Evolutionary conservation across 2,329 filamentous ascomycete genomes (phyloP), one percentile per base, ranked within the genome.

Genomic region (Talaromyces sp.): DNA sequence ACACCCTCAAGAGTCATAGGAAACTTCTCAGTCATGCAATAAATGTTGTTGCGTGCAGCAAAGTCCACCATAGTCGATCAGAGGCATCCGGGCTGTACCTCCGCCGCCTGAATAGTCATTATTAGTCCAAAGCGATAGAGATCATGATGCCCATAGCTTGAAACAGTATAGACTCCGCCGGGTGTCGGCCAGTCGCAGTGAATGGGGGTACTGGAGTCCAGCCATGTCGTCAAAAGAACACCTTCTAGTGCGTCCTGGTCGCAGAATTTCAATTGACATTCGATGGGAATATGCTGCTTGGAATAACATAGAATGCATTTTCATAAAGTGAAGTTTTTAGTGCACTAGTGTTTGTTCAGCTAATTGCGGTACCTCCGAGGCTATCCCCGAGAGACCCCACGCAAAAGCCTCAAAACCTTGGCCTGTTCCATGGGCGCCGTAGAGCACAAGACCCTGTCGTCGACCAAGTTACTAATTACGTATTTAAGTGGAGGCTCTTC

Each of bases 291-390:
- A 37, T 37, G 35, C 35, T 37, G 9, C 35, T 13, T 37, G 13
- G 9, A 13, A 8, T 37, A 3, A 37, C 9, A 37, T 4, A 10
- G 1, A 37, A 37, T 17, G 15, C 15, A 17, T 3, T 41, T 17
- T 41, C 13, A 17, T 13, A 41, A 17, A 6, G 15, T 41, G 39
- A 41, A 15, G 2, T 6, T 5, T 41, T 41, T n/a, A 15, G 39
- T 17, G 39, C 15, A 22, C 22, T 22, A 22, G 22, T 22, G 22
- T 22, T 22, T 41, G 15, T 41, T n/a, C 39, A 37, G 35, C 7
- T 56, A 56, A 37, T 25, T 39, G 52, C 52, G 52, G 33, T 56
- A 56, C 52, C 52, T 56, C 52, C 52, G 52, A 22, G 33, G 19
- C 33, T 56, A 56, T 56, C 52, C 3, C 52, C 52, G 52, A 56